A percentile compares a stretch with the other conserved stretches of the same genome.
Evolutionary conservation across 176 grass and related monocot species (phyloP).

Genomic region (Pontederia paniculata): DNA sequence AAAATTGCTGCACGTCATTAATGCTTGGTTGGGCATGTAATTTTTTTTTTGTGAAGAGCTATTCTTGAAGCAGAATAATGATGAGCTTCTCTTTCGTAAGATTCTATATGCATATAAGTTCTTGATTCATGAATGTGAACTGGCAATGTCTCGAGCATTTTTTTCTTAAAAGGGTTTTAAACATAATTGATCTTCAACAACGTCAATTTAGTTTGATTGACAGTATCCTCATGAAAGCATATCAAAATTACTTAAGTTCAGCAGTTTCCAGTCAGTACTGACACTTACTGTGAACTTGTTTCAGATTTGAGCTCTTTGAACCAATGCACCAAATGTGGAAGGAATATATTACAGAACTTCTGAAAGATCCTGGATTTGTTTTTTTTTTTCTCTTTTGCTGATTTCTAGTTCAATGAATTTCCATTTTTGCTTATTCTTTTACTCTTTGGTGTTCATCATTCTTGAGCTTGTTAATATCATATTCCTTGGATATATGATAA

Average conservation of each 20-base stretch:
- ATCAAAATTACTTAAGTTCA: background rate
- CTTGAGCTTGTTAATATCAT: too few relatives aligned
- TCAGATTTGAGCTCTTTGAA: conserved; percentile 71
- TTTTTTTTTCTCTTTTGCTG: background rate
- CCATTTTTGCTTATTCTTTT: conserved; percentile 16
- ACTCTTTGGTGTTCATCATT: background rate
- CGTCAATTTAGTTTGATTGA: background rate
- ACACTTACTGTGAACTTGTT: conserved; percentile 7
- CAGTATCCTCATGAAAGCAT: background rate
- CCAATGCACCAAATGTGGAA: conserved; percentile 97
- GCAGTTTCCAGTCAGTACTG: too few relatives aligned
- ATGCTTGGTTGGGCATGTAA: too few relatives aligned
- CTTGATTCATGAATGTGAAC: too few relatives aligned
- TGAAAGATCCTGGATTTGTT: conserved; percentile 33
- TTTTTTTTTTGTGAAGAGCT: too few relatives aligned
- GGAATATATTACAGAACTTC: conserved; percentile 51
- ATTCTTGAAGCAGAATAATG: too few relatives aligned
- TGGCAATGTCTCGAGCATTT: too few relatives aligned
- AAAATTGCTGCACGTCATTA: too few relatives aligned
- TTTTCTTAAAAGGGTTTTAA: too few relatives aligned
- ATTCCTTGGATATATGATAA: background rate
- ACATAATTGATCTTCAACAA: too few relatives aligned
- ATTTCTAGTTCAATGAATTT: background rate
- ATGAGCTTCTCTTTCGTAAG: too few relatives aligned
- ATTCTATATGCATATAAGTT: too few relatives aligned